These are phyloP conservation scores for Auriscalpium orientale DNA, from an alignment of 768 basidiomycete genomes.

Conservation along the genomic window DNA sequence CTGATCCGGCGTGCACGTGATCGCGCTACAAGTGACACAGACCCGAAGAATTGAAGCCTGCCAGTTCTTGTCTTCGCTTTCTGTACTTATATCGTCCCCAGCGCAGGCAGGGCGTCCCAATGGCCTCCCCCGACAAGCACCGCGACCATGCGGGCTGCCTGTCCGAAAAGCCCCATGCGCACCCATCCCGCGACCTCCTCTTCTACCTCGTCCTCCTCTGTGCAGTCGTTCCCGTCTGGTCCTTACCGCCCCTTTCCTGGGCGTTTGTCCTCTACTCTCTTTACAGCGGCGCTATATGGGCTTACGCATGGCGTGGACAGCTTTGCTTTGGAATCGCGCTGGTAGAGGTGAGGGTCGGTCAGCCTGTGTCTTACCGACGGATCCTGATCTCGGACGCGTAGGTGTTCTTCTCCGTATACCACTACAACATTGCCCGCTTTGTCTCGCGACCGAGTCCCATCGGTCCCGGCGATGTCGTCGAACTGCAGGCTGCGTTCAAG, in stretches of 20 bases:
- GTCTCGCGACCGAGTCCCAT: conserved; percentile 40
- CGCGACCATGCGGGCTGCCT: conserved; percentile 12
- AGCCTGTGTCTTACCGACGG: neutral
- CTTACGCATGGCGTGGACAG: conserved; percentile 31
- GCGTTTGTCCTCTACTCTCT: conserved; percentile 44
- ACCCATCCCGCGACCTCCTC: conserved; percentile 34
- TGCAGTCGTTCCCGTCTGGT: conserved; percentile 58
- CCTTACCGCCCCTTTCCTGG: conserved; percentile 59
- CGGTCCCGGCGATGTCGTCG: conserved; percentile 38
- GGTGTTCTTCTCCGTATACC: conserved; percentile 66
- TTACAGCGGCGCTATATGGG: conserved; percentile 33
- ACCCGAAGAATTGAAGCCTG: neutral
- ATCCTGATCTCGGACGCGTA: conserved; percentile 20
- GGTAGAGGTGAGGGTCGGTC: conserved; percentile 41
- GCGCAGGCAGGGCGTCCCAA: neutral
- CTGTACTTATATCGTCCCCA: neutral
- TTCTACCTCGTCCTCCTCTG: conserved; percentile 55
- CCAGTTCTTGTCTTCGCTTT: neutral
- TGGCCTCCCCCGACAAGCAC: neutral
- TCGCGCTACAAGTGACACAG: neutral
- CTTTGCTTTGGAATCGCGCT: conserved; percentile 42
- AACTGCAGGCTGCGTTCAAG: conserved; percentile 51
- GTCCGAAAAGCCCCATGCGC: conserved; percentile 26
- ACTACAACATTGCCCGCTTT: conserved; percentile 40
- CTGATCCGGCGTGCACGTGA: neutral